Base-by-base conservation (phyloP, 192 early-diverging fungal species). In the Backusella luteola region DNA sequence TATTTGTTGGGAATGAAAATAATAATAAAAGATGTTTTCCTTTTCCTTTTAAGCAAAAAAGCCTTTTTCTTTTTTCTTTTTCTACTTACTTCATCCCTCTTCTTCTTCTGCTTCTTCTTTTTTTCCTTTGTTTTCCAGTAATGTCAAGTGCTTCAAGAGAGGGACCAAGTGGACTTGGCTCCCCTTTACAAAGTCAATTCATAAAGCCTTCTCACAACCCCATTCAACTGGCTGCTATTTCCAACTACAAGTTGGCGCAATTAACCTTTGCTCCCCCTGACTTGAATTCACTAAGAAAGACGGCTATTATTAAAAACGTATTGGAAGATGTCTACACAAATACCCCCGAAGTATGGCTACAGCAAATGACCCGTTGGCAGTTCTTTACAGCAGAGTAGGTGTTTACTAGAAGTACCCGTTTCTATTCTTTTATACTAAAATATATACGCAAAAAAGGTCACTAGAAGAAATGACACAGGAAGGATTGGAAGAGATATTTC, bases 171-270 rank as follows among this genome's bases (percentile, higher is more conserved):
- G 56, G 56, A 29, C 56, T 63, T 12, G 21, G 56, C 12, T 63
- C 56, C 12, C 56, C 56, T 63, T 63, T 63, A 63, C 56, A 63
- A 12, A 49, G 39, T 71, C 79, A 75, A 29, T 59, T 80, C 34
- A 53, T 59, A 49, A 49, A 49, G 3, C 52, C 79, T 23, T 67
- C 49, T 39, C 76, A 83, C 68, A 83, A 83, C 44, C 82, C 82
- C 21, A 76, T 84, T 32, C 82, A 84, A 59, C 66, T 84, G 1
- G 79, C 82, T 1, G 82, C 82, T 42, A 78, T 84, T 59, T 80
- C 82, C 26, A 84, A 84, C 35, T 84, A 84, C 66, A 84, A 84
- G 29, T 67, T 84, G 49, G 82, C 82, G 4, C 82, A 84, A 69
- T 73, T 84, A 11, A 84, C 82, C 2, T 84, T 84, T 75, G 74